Evolutionary conservation across 805 yeast species (phyloP), one percentile per base, ranked within the genome.

Genomic region (Vanderwaltozyma verrucispora): DNA sequence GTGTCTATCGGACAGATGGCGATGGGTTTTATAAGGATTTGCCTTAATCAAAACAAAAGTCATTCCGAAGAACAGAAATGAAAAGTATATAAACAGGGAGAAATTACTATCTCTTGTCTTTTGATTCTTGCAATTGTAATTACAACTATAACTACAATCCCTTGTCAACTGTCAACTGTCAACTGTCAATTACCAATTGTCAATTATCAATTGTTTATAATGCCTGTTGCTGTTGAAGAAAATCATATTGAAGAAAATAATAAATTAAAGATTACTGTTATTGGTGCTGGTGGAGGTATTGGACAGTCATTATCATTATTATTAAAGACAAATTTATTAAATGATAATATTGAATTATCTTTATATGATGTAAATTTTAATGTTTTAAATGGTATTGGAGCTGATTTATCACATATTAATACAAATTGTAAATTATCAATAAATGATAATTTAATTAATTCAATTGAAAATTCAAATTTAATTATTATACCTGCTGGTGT

Each of bases 401-500:
- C 86, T 46, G 92, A 81, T 61, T 69, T 81, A 38, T 75, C 84
- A 36, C 92, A 81, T 62, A 72, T 81, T 49, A 85, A 85, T 64
- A 77, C 88, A 53, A 75, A 77, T 64, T 72, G 84, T 42, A 66
- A 67, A 76, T 77, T 54, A 66, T 67, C 46, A 74, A 84, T 54
- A 71, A 71, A 82, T 50, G 80, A 72, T 47, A 83, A 83, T 25
- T 67, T 88, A 46, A 65, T 68, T 42, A 68, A 65, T 40, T 94
- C 96, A 15, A 67, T 88, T 50, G 66, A 71, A 36, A 87, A 79
- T 35, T 75, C 95, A 37, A 94, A 87, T 53, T 77, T 88, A 42
- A 87, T 88, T 37, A 74, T 88, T 42, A 85, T 88, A 61, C 88
- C 88, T 50, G 92, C 92, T 33, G 92, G 92, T 67, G 86, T 81